Percentiles rank a stretch among this genome's conserved stretches.
These are phyloP conservation scores for Neurospora sp. DNA, from an alignment of 495 filamentous ascomycete genomes.

Conservation along the genomic window DNA sequence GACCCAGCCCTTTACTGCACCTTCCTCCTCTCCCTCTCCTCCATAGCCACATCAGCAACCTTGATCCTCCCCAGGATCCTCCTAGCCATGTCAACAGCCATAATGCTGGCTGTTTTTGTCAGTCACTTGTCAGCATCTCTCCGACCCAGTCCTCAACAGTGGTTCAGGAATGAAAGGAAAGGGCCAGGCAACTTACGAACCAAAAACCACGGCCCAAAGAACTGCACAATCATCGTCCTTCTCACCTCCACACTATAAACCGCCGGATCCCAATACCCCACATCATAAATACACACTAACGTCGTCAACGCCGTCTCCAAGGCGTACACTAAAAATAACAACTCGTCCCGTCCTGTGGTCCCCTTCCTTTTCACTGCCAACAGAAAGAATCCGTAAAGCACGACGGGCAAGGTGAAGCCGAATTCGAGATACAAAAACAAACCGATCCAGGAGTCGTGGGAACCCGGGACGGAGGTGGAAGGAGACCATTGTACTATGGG, in stretches of 20 bases:
- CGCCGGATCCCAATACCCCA: constrained; percentile 39
- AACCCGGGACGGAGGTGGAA: constrained; percentile 8
- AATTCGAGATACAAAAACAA: constrained; percentile 61
- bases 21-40: constrained; percentile 30
- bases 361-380: constrained; percentile 16
- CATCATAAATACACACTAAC: constrained; percentile 49
- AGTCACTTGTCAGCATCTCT: background rate
- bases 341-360: constrained; percentile 41
- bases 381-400: constrained; percentile 43
- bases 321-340: constrained; percentile 61
- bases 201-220: constrained; percentile 65
- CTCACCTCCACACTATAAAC: constrained; percentile 43
- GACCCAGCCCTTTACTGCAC: constrained; percentile 9
- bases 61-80: constrained; percentile 28
- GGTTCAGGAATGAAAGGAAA: background rate
- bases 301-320: constrained; percentile 65
- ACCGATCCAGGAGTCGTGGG: constrained; percentile 53
- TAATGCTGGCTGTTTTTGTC: constrained; percentile 23
- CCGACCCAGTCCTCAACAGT: background rate
- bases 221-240: constrained; percentile 34
- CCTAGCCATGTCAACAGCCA: constrained; percentile 31
- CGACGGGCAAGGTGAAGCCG: constrained; percentile 57
- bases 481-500: constrained; percentile 61
- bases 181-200: constrained; percentile 48
- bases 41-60: constrained; percentile 21